These are phyloP conservation scores for Punctularia strigosozonata DNA, from an alignment of 768 basidiomycete species.

Conservation along the genomic window DNA sequence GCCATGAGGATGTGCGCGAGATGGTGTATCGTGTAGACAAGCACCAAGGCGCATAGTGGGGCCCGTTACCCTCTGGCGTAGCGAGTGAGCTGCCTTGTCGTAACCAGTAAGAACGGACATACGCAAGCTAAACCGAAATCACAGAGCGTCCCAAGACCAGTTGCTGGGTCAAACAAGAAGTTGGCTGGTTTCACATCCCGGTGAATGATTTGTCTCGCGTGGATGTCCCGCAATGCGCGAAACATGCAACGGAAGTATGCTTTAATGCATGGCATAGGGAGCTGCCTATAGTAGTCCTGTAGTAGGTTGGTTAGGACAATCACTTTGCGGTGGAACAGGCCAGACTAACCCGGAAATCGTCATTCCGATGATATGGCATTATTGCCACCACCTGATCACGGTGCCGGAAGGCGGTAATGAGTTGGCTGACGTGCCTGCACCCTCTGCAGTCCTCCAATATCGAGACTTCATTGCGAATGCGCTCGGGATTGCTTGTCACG, in stretches of 20 bases:
- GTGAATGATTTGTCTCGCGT: slow-evolving; percentile 80
- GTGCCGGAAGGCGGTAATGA: slow-evolving; percentile 89
- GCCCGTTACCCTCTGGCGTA: too few species aligned
- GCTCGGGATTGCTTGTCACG: slow-evolving; percentile 86
- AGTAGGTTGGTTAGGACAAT: slow-evolving; percentile 12
- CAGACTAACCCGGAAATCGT: slow-evolving; percentile 85
- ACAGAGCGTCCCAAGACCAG: slow-evolving; percentile 75
- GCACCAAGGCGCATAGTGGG: too few species aligned
- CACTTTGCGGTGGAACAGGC: slow-evolving; percentile 1
- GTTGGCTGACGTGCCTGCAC: slow-evolving; percentile 79
- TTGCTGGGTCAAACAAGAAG: slow-evolving; percentile 83
- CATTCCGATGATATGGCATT: slow-evolving; percentile 88
- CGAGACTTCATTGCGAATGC: slow-evolving; percentile 86
- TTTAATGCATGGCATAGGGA: slow-evolving; percentile 70
- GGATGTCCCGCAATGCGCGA: slow-evolving; percentile 81
- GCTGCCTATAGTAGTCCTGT: slow-evolving; percentile 66
- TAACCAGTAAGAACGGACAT: slow-evolving; percentile 23
- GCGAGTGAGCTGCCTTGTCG: too few species aligned
- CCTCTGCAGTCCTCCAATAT: slow-evolving; percentile 83
- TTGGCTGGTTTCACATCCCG: slow-evolving; percentile 98
- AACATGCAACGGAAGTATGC: slow-evolving; percentile 87
- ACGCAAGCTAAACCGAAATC: slow-evolving; percentile 96
- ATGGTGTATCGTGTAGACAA: too few species aligned
- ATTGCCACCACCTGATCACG: slow-evolving; percentile 88
- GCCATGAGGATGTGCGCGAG: too few species aligned